Evolutionary conservation across 129 eudicot genomes (phyloP).

Genomic region (Heracleum sosnowskyi): DNA sequence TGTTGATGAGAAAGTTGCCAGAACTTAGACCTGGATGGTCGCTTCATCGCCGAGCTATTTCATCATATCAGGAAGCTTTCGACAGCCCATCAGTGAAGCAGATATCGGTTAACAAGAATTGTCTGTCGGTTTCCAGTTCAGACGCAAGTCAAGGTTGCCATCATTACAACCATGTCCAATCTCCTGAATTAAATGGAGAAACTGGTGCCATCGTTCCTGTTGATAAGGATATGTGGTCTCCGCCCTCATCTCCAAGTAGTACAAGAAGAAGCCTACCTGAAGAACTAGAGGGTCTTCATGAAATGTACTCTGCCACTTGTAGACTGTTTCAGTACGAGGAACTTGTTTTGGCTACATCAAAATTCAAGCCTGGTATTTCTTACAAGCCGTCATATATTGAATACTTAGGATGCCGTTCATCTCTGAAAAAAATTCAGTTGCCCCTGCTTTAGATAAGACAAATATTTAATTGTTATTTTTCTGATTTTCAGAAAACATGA

Average conservation of each 20-base stretch:
- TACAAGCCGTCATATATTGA: background rate
- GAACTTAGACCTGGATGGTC: slow-evolving; percentile 83
- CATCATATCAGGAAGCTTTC: slow-evolving; percentile 28
- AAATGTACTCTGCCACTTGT: slow-evolving; percentile 61
- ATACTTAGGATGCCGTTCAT: background rate
- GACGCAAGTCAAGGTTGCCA: slow-evolving; percentile 12
- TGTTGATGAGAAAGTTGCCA: slow-evolving; percentile 43
- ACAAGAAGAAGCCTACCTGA: slow-evolving; percentile 32
- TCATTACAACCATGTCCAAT: slow-evolving; percentile 13
- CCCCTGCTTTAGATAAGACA: background rate
- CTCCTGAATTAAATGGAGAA: slow-evolving; percentile 42
- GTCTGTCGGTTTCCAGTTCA: slow-evolving; percentile 32
- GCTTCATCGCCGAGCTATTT: slow-evolving; percentile 53
- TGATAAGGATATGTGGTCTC: slow-evolving; percentile 23
- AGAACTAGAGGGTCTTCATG: slow-evolving; percentile 71
- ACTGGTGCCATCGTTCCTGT: slow-evolving; percentile 60
- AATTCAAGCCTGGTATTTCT: slow-evolving; percentile 63
- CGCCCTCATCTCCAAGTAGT: slow-evolving; percentile 28
- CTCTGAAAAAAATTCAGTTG: background rate
- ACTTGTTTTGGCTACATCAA: slow-evolving; percentile 62
- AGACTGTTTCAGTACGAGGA: slow-evolving; percentile 65
- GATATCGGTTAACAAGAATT: slow-evolving; percentile 43
- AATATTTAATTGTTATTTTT: background rate
- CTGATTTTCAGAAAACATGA: slow-evolving; percentile 53
- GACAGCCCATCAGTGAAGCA: slow-evolving; percentile 27